These are phyloP conservation scores for Mucor racemosus DNA, from an alignment of 371 early-diverging fungal species.

Conservation along the genomic window DNA sequence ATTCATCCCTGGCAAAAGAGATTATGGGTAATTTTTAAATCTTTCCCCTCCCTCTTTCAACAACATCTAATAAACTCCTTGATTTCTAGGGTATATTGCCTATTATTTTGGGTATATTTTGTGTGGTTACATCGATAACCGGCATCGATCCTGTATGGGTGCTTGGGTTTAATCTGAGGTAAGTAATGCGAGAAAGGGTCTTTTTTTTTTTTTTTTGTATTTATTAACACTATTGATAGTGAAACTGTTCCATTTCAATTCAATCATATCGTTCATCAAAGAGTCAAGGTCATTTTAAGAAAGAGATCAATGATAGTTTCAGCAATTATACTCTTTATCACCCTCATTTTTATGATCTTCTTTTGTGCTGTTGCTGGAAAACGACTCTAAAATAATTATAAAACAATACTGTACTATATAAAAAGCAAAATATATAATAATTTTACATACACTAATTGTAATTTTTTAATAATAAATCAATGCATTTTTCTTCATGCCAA, in stretches of 20 bases:
- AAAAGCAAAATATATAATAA: not conserved
- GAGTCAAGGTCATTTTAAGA: constrained; percentile 33
- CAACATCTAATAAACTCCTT: not conserved
- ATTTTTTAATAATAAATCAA: constrained; percentile 5
- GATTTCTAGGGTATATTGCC: constrained; percentile 44
- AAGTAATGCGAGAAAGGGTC: not conserved
- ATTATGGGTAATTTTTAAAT: constrained; percentile 55
- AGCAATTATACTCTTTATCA: constrained; percentile 22
- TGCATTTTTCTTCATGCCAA: not conserved
- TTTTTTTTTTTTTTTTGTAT: not conserved
- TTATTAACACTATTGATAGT: constrained; percentile 20
- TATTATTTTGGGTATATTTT: constrained; percentile 43
- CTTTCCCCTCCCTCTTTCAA: not conserved
- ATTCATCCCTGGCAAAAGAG: constrained; percentile 53
- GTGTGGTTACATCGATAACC: constrained; percentile 37
- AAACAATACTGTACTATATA: constrained; percentile 2
- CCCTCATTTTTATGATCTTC: constrained; percentile 26
- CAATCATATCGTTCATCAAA: constrained; percentile 39
- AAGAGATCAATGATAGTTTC: constrained; percentile 28
- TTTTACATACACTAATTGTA: not conserved
- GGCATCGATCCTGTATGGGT: constrained; percentile 56
- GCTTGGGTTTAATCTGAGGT: constrained; percentile 48
- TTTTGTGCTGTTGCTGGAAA: constrained; percentile 45
- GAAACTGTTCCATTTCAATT: constrained; percentile 51
- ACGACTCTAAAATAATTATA: constrained; percentile 30